phyloP scores from a whole-genome alignment of 2,329 filamentous ascomycete species.

The Penicillium sp. region DNA sequence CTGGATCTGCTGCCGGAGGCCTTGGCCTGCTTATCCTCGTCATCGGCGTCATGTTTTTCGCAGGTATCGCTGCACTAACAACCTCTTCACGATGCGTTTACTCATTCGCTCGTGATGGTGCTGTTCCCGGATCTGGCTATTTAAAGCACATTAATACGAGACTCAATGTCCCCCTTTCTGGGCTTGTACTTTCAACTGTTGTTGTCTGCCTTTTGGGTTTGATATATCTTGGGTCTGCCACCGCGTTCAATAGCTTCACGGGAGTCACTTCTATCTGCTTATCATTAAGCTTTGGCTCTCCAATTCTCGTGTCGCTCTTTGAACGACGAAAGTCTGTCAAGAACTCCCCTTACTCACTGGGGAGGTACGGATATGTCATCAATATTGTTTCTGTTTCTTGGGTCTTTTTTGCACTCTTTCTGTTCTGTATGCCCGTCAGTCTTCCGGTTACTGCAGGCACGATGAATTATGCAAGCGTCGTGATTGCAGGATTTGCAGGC shows the following conservation, averaged over 20 bases:
- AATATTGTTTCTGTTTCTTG: conserved; percentile 66
- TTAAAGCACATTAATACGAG: conserved; percentile 55
- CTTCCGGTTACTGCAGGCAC: conserved; percentile 53
- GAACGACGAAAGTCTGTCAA: conserved; percentile 63
- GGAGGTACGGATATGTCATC: conserved; percentile 63
- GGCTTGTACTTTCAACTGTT: conserved; percentile 62
- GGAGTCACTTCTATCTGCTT: conserved; percentile 77
- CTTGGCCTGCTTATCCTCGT: conserved; percentile 74
- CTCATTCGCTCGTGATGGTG: conserved; percentile 71
- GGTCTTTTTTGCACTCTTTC: conserved; percentile 65
- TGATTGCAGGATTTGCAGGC: conserved; percentile 59
- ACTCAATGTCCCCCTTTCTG: conserved; percentile 67
- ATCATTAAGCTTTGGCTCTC: conserved; percentile 69
- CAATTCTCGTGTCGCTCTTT: conserved; percentile 67
- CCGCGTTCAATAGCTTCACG: conserved; percentile 76
- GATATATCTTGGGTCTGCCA: conserved; percentile 74
- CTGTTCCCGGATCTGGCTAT: conserved; percentile 66
- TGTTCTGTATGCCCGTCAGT: conserved; percentile 72
- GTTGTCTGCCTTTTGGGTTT: conserved; percentile 69
- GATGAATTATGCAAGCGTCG: conserved; percentile 67
- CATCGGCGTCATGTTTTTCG: conserved; percentile 72
- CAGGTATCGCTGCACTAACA: conserved; percentile 69
- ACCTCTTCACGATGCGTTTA: conserved; percentile 72
- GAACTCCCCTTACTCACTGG: conserved; percentile 64
- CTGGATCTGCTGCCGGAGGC: conserved; percentile 67